Evolutionary conservation across 805 yeast genomes (phyloP), one percentile per base, ranked within the genome.

Genomic region (Starmerella powellii): DNA sequence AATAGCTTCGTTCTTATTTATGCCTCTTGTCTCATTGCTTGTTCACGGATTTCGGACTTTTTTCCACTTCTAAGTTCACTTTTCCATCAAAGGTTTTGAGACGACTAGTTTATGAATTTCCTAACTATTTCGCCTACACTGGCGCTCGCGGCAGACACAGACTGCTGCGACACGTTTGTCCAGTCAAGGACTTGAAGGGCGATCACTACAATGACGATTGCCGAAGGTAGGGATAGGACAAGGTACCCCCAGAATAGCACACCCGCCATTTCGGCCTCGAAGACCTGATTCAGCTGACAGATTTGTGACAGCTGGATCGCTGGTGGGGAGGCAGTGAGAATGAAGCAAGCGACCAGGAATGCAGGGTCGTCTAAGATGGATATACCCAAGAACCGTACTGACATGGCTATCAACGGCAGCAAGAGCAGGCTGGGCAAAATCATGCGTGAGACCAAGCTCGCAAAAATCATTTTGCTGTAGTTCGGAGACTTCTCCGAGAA

Each of bases 181-280:
- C 79, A 75, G 21, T 72, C 67, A 40, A 75, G 60, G 8, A 74
- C 80, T 52, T 71, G 69, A 44, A 76, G 60, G 46, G 75, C 66
- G 10, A 68, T 50, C 5, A 72, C 75, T 6, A 74, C 80, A 49
- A 74, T 72, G 40, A 68, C 51, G 24, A 75, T 71, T 11, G 79
- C 71, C 16, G 74, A 65, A 0, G 82, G 82, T 39, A 76, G 62
- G 6, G 81, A 72, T 44, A 76, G 60, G 3, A 76, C 64, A 15
- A 69, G 79, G 48, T 76, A 76, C 8, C 80, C 80, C 81, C 81
- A 76, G 52, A 76, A 76, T 46, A 76, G 61, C 8, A 76, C 78
- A 3, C 77, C 73, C 1, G 78, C 68, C 80, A 76, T 76, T 53
- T 76, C 82, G 45, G 66, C 64, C 52, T 76, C 80, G 56, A 71